Evolutionary conservation across 1,139 yeast genomes (phyloP), one percentile per base, ranked within the genome.

Genomic region (Zygosaccharomyces sapae): DNA sequence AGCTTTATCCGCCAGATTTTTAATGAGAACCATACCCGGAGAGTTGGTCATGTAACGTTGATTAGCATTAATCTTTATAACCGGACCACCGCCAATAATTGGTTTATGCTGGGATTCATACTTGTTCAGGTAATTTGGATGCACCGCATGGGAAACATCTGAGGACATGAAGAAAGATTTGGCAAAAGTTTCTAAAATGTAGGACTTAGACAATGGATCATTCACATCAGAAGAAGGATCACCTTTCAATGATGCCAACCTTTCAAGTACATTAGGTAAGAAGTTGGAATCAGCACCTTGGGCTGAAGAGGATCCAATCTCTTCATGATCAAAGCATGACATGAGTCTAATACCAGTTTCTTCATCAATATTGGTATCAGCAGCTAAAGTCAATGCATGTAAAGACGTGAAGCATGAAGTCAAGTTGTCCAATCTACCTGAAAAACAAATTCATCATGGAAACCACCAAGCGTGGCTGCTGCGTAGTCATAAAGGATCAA

Each of bases 251-350:
- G 73, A 69, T 4, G 89, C 77, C 46, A 89, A 68, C 59, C 96
- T 77, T 48, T 77, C 79, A 45, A 89, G 66, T 8, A 86, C 75
- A 56, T 89, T 88, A 13, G 94, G 94, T 46, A 92, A 71, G 63
- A 92, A 86, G 46, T 90, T 84, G 2, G 97, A 89, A 61, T 87
- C 92, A 1, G 98, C 98, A 53, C 98, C 98, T 67, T 92, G 97
- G 8, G 96, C 96, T 31, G 96, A 85, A 8, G 80, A 74, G 3
- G 96, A 88, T 0, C 98, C 98, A 57, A 92, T 78, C 68, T 90
- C 98, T 68, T 92, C 98, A 67, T 92, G 97, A 67, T 90, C 97
- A 66, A 90, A 90, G 53, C 89, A 73, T 0, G 95, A 82, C 44
- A 88, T 75, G 63, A 89, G 64, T 59, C 84, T 81, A 39, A 88